Evolutionary conservation across 192 early-diverging fungal species (phyloP).

Genomic region (Linnemannia zychae): DNA sequence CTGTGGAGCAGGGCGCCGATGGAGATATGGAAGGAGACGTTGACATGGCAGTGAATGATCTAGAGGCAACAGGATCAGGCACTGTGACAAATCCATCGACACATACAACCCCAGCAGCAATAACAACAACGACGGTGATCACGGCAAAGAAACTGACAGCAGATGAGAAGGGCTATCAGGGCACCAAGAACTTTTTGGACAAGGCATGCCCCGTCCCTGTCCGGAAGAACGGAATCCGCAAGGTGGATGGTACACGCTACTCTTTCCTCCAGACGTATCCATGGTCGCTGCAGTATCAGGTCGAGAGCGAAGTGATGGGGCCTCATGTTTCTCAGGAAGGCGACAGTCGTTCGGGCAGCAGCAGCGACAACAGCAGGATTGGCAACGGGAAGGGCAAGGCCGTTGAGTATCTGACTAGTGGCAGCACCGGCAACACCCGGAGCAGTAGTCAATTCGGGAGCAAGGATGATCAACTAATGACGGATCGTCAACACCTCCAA

Average conservation of each 20-base stretch:
- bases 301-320: constrained; percentile 8
- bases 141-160: background rate
- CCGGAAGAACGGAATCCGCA: constrained; percentile 22
- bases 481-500: background rate
- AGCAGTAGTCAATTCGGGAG: background rate
- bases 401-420: background rate
- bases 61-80: background rate
- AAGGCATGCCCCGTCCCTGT: constrained; percentile 35
- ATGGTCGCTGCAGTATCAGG: constrained; percentile 42
- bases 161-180: constrained; percentile 40
- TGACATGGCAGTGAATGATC: background rate
- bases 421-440: background rate
- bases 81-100: background rate
- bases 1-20: background rate
- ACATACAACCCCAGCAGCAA: background rate
- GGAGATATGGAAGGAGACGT: background rate
- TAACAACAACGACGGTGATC: background rate
- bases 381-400: background rate
- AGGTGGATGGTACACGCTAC: constrained; percentile 29
- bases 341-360: background rate
- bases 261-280: constrained; percentile 40
- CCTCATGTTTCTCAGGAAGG: background rate
- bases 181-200: constrained; percentile 47
- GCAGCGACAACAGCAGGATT: background rate
- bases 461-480: background rate